Percentiles rank a stretch among this genome's conserved stretches.
Evolutionary conservation across 495 filamentous ascomycete species (phyloP).

Genomic region (Penicillium herquei): DNA sequence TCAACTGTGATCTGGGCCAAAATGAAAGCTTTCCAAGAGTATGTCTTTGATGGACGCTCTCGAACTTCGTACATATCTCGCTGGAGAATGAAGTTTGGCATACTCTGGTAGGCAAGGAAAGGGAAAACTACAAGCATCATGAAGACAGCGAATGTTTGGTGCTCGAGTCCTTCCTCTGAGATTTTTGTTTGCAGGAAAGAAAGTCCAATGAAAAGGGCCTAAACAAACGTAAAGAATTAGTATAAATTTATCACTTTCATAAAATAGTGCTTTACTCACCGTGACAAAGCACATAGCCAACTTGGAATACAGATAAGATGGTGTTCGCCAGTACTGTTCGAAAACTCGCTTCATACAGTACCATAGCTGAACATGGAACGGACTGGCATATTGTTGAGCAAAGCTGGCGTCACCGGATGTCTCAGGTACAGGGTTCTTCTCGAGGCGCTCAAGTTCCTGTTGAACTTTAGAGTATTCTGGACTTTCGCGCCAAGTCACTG

Average conservation of each 20-base stretch:
- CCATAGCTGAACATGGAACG: slow-evolving; percentile 43
- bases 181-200: slow-evolving; percentile 69
- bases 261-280: background rate
- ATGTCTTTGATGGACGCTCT: slow-evolving; percentile 61
- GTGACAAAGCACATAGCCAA: slow-evolving; percentile 9
- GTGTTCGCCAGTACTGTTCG: slow-evolving; percentile 50
- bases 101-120: slow-evolving; percentile 66
- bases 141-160: slow-evolving; percentile 81
- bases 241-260: background rate
- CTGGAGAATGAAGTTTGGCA: slow-evolving; percentile 62
- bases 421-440: background rate
- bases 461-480: slow-evolving; percentile 61
- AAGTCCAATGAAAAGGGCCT: slow-evolving; percentile 73
- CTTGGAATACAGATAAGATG: slow-evolving; percentile 12
- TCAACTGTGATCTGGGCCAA: slow-evolving; percentile 11
- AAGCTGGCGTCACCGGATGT: slow-evolving; percentile 38
- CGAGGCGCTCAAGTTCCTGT: slow-evolving; percentile 46
- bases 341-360: slow-evolving; percentile 43
- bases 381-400: slow-evolving; percentile 43
- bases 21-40: slow-evolving; percentile 66
- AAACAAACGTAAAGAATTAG: background rate
- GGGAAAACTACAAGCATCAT: slow-evolving; percentile 72
- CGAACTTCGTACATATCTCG: slow-evolving; percentile 62
- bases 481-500: slow-evolving; percentile 64
- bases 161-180: slow-evolving; percentile 71